These are phyloP conservation scores for Amylostereum areolatum DNA, from an alignment of 1,284 basidiomycete species.

Conservation along the genomic window DNA sequence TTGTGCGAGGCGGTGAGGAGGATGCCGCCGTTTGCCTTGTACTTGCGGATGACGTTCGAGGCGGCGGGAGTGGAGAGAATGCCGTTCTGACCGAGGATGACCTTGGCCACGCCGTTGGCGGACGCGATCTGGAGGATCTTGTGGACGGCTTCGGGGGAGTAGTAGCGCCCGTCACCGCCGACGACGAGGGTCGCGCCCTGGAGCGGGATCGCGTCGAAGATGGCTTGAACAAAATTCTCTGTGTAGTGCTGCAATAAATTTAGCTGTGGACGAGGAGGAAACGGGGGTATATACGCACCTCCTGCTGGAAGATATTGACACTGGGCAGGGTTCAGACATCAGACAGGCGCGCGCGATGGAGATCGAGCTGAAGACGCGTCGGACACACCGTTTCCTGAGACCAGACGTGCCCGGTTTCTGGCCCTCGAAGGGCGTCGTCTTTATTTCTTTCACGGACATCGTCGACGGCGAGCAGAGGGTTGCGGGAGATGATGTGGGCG, in stretches of 20 bases:
- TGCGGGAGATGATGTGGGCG: too few relatives aligned
- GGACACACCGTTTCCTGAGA: conserved; percentile 79
- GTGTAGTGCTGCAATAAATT: conserved; percentile 79
- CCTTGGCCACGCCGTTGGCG: conserved; percentile 84
- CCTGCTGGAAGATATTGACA: conserved; percentile 90
- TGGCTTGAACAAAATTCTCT: conserved; percentile 97
- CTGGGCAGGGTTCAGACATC: conserved; percentile 33
- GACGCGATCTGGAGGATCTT: conserved; percentile 89
- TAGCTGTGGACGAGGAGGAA: too few relatives aligned
- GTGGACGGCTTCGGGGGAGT: conserved; percentile 85
- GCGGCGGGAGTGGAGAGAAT: conserved; percentile 97
- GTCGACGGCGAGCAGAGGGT: too few relatives aligned
- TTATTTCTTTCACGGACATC: conserved; percentile 55
- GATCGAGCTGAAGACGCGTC: conserved; percentile 31
- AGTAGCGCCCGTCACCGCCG: conserved; percentile 96
- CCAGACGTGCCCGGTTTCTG: conserved; percentile 96
- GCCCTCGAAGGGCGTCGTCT: conserved; percentile 78
- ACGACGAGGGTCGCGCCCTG: conserved; percentile 87
- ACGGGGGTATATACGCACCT: conserved; percentile 40
- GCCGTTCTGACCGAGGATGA: conserved; percentile 85
- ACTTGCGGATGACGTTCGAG: conserved; percentile 91
- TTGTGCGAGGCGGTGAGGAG: conserved; percentile 98
- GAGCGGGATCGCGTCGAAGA: conserved; percentile 85
- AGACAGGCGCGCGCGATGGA: conserved; percentile 27
- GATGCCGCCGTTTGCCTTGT: conserved; percentile 96